Evolutionary conservation across 495 filamentous ascomycete species (phyloP), one percentile per base, ranked within the genome.

Genomic region (Bacidia gigantensis): DNA sequence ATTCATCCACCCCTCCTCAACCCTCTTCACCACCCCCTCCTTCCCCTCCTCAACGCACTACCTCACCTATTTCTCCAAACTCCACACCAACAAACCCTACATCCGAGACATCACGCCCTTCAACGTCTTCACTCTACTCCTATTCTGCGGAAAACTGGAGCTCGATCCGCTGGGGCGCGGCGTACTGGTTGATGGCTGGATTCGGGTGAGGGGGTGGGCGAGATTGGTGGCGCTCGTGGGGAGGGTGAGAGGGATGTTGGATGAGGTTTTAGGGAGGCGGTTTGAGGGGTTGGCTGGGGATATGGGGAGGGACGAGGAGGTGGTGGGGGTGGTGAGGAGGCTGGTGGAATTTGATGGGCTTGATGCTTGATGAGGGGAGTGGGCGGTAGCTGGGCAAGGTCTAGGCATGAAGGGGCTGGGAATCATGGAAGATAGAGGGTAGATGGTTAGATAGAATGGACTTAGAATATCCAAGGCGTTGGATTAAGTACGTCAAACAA

Each of bases 101-200:
- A 76, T 95, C 12, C 69, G 89, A 29, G 89, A 95, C 61, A 62
- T 93, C 45, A 93, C 89, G n/a, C 89, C 92, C 12, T 92, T 95
- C 69, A 95, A 94, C 60, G 79, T 85, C 1, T 97, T 89, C 63
- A 82, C 85, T 3, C 74, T 95, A 3, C 78, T 98, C 23, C 76
- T 98, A n/a, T 96, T 98, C 67, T 82, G 82, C 9, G 90, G 89
- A 7, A 72, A 78, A 11, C 87, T 96, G 42, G 73, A 75, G 43
- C 76, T 98, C 1, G 92, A 98, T 65, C 94, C 88, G 0, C 74
- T 84, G 41, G 92, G 90, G 2, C 75, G 90, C 7, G 92, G 93
- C 2, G 69, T 98, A 2, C 69, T 96, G 12, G 87, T 98, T 3
- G 93, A 97, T 67, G 89, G 87, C 39, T 96, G 93, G 93, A 65